Conservation (phyloP, 306 rosid genomes). For the Fagus sylvatica region DNA sequence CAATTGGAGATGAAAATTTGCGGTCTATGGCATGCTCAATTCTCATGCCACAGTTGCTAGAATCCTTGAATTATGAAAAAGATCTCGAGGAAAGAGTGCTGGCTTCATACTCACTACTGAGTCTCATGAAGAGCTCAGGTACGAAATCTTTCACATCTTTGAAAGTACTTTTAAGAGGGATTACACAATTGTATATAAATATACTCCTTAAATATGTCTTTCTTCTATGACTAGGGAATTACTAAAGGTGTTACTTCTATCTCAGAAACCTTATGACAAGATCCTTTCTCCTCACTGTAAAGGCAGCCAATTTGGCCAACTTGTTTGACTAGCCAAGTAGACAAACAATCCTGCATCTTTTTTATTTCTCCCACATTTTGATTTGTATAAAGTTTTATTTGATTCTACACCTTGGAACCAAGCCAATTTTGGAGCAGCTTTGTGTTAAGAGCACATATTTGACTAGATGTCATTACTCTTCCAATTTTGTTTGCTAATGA, state of each 20-base stretch:
- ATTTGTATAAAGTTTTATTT: too few relatives aligned
- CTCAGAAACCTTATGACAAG: background rate
- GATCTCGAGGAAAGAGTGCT: slow-evolving; percentile 82
- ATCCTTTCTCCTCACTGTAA: background rate
- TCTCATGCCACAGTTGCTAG: slow-evolving; percentile 52
- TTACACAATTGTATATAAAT: background rate
- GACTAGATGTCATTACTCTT: too few relatives aligned
- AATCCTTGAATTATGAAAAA: slow-evolving; percentile 52
- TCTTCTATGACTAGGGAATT: background rate
- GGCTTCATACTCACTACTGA: slow-evolving; percentile 66
- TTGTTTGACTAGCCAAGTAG: too few relatives aligned
- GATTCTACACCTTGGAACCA: too few relatives aligned
- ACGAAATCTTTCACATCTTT: slow-evolving; percentile 1
- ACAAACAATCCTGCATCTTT: too few relatives aligned
- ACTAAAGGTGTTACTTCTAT: background rate
- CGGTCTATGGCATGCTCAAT: slow-evolving; percentile 47
- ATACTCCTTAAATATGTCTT: background rate
- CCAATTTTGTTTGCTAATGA: too few relatives aligned
- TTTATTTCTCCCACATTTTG: too few relatives aligned
- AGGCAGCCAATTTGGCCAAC: too few relatives aligned
- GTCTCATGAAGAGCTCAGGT: slow-evolving; percentile 64
- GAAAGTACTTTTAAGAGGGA: background rate
- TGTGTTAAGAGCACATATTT: too few relatives aligned
- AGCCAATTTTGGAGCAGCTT: too few relatives aligned
- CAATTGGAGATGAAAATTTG: slow-evolving; percentile 41